Evolutionary conservation across 176 grass and related monocot species (phyloP), one percentile per base, ranked within the genome.

Genomic region (Luzula sylvatica): DNA sequence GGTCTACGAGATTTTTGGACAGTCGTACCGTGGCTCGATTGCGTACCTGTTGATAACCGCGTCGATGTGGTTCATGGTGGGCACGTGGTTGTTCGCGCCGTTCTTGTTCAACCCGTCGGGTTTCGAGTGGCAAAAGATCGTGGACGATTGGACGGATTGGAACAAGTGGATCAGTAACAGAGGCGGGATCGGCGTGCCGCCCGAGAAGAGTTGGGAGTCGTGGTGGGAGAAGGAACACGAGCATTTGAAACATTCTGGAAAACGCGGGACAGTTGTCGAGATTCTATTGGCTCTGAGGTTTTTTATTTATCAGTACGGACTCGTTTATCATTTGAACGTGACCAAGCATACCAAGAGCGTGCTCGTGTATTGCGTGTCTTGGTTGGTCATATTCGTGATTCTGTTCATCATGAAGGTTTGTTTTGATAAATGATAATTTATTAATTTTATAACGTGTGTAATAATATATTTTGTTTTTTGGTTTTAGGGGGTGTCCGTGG

Each of bases 51-150:
- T 98, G 32, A 98, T 98, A 38, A 98, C 92, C 4, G 56, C 75
- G 54, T 98, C 92, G 43, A 89, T 98, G 92, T 98, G 92, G 92
- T 98, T 98, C 74, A 90, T 96, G 90, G 90, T 96, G 1, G 90
- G 80, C 54, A 79, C 84, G 2, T 96, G 90, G 90, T 80, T 96
- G 17, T 96, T 96, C 58, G 73, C 90, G 3, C 90, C 90, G 3
- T 96, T 96, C 72, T 60, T 96, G 16, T 96, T 96, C 50, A 96
- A 96, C 46, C 90, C 90, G 53, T 96, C 81, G 32, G 90, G 90
- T 8, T 95, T 95, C 4, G 90, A 95, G 67, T 95, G 90, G 90
- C 90, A 95, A 64, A 95, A 95, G 67, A 95, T 96, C 48, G 81
- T 96, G 25, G 90, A 96, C 46, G 90, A 96, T 64, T 96, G 90